A percentile compares a stretch with the other conserved stretches of the same genome.
These are phyloP conservation scores for Boletales sp. DNA, from an alignment of 768 basidiomycete species.

Conservation along the genomic window DNA sequence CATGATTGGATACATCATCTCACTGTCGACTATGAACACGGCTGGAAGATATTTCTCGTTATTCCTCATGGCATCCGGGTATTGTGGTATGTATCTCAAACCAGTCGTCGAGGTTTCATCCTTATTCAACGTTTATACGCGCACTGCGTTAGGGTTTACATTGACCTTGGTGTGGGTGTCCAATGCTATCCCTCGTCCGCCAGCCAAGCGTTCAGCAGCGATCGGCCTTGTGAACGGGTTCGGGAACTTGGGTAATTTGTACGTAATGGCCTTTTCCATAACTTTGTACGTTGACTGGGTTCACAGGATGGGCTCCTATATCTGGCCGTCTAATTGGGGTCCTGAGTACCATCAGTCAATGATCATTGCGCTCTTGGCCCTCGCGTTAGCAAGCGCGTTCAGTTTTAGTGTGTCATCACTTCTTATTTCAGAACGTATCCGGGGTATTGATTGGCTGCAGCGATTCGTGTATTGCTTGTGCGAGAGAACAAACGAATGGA, in stretches of 20 bases:
- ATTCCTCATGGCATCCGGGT: slow-evolving; percentile 62
- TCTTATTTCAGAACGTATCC: neutral
- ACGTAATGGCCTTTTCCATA: slow-evolving; percentile 21
- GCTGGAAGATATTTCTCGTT: slow-evolving; percentile 56
- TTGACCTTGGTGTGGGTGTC: slow-evolving; percentile 60
- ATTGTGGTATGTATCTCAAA: slow-evolving; percentile 31
- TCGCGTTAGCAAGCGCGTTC: slow-evolving; percentile 32
- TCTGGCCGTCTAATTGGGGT: slow-evolving; percentile 59
- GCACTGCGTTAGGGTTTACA: slow-evolving; percentile 31
- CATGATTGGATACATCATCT: slow-evolving; percentile 60
- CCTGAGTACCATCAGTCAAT: slow-evolving; percentile 62
- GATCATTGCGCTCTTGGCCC: slow-evolving; percentile 43
- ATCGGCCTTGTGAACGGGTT: slow-evolving; percentile 62
- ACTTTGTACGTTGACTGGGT: neutral
- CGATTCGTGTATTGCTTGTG: slow-evolving; percentile 41
- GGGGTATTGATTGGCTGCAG: slow-evolving; percentile 22
- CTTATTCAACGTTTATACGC: neutral
- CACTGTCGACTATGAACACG: slow-evolving; percentile 48
- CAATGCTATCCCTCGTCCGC: slow-evolving; percentile 57
- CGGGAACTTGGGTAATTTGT: slow-evolving; percentile 59
- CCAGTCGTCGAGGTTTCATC: neutral
- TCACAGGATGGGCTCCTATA: slow-evolving; percentile 55
- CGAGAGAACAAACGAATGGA: slow-evolving; percentile 51
- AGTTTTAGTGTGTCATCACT: slow-evolving; percentile 31
- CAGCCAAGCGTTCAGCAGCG: slow-evolving; percentile 49